Base-by-base conservation (phyloP, 2,329 filamentous ascomycete species). In the Zopfia rhizophila region DNA sequence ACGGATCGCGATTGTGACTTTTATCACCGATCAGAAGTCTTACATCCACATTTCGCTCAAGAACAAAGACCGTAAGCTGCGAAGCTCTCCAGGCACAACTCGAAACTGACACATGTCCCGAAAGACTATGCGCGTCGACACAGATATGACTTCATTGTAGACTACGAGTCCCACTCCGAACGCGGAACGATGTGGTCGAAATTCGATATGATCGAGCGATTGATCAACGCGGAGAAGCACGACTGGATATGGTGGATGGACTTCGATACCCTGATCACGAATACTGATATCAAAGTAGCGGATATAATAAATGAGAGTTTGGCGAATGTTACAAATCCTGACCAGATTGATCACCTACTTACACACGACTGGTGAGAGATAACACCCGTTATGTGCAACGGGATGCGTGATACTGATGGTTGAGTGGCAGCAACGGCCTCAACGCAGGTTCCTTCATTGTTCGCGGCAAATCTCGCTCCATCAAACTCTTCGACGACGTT, bases 241-340 rank as follows among this genome's bases (percentile, higher is more conserved):
- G 69, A 74, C 42, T 75, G 72, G 73, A 63, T 75, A 14, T 75
- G 72, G 73, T 74, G 71, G 70, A 51, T 74, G 7, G 72, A 75
- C 50, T 72, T 72, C 30, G 72, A 75, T 48, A 73, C 70, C 1
- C 53, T 75, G 12, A 66, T 75, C 49, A 75, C 69, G 11, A 73
- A 74, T 38, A 72, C 69, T 12, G 55, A 61, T 4, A 66, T 69
- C 45, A 64, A 61, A 30, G 32, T 75, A 18, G 55, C 61, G 7
- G 61, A 72, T 32, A 62, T 75, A 35, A 68, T 75, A 28, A 46
- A 63, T 8, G 64, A 72, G 12, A 60, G 59, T 10, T 52, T 75
- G 10, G 47, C 41, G 6, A 68, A 69, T 12, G 56, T 51, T 2
- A 61, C 66, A 2, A 50, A 61, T 19, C 58, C 67, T 0, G 60